phyloP scores from a whole-genome alignment of 164 flowering plant genomes.

The Magnolia sinica region DNA sequence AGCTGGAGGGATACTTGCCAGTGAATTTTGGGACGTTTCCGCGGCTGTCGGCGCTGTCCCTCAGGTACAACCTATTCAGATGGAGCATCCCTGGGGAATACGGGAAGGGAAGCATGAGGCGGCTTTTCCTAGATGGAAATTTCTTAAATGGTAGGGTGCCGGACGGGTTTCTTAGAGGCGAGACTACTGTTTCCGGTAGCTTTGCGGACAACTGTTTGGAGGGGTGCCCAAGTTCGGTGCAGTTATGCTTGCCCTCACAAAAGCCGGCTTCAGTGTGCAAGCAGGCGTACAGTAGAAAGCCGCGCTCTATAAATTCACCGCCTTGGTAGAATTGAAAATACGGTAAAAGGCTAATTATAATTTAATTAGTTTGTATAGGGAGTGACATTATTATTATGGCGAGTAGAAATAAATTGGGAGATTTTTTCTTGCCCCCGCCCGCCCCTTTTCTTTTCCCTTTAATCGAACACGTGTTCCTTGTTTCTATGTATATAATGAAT shows the following conservation, averaged over 20 bases:
- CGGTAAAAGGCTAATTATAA: no score
- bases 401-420: no score
- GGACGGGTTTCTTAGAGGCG: conserved; percentile 37
- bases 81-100: conserved; percentile 70
- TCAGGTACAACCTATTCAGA: conserved; percentile 58
- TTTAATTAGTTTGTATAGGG: no score
- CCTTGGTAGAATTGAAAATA: no score
- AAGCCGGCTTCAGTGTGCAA: conserved; percentile 59
- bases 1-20: conserved; percentile 51
- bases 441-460: no score
- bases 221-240: conserved; percentile 52
- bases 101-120: conserved; percentile 41
- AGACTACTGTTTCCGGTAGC: conserved; percentile 49
- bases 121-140: conserved; percentile 78
- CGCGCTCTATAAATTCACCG: neutral
- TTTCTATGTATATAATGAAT: no score
- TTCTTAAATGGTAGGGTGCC: conserved; percentile 75
- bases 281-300: conserved; percentile 45
- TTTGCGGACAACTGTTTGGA: conserved; percentile 73
- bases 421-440: no score
- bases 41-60: conserved; percentile 49
- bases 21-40: conserved; percentile 45
- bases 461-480: no score
- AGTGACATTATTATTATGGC: no score
- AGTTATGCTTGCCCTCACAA: conserved; percentile 65